Evolutionary conservation across 768 basidiomycete species (phyloP).

Genomic region (Megacollybia marginata): DNA sequence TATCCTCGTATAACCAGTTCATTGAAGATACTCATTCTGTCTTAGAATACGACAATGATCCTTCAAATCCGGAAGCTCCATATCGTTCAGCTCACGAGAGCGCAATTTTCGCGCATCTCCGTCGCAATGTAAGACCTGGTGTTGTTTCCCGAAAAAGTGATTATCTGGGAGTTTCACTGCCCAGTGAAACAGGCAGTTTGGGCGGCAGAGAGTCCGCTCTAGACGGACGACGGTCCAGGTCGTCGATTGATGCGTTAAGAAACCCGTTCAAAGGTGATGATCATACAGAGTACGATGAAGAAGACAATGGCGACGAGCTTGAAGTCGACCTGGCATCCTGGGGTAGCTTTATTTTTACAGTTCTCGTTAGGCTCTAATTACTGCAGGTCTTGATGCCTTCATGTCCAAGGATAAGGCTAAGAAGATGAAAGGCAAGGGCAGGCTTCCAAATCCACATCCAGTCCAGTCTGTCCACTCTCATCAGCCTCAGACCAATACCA

Average conservation of each 20-base stretch:
- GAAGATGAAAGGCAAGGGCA: constrained; percentile 33
- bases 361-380: too few relatives aligned
- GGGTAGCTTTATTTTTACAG: constrained; percentile 23
- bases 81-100: constrained; percentile 71
- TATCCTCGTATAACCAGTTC: constrained; percentile 18
- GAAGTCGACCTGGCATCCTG: constrained; percentile 81
- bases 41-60: constrained; percentile 87
- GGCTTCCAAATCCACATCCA: constrained; percentile 32
- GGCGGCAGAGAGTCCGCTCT: constrained; percentile 39
- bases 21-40: not conserved
- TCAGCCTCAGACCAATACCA: constrained; percentile 33
- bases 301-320: constrained; percentile 41
- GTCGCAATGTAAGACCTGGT: constrained; percentile 43
- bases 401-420: constrained; percentile 59
- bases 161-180: constrained; percentile 60
- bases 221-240: constrained; percentile 38
- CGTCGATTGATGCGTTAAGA: constrained; percentile 54
- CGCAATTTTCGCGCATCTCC: constrained; percentile 78
- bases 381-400: constrained; percentile 54
- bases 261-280: constrained; percentile 74
- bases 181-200: constrained; percentile 48
- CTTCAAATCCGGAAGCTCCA: constrained; percentile 53
- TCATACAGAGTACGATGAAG: constrained; percentile 44
- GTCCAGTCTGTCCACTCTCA: constrained; percentile 35
- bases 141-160: constrained; percentile 46